These are phyloP conservation scores for Colletotrichum trifolii DNA, from an alignment of 2,329 filamentous ascomycete genomes.

Conservation along the genomic window DNA sequence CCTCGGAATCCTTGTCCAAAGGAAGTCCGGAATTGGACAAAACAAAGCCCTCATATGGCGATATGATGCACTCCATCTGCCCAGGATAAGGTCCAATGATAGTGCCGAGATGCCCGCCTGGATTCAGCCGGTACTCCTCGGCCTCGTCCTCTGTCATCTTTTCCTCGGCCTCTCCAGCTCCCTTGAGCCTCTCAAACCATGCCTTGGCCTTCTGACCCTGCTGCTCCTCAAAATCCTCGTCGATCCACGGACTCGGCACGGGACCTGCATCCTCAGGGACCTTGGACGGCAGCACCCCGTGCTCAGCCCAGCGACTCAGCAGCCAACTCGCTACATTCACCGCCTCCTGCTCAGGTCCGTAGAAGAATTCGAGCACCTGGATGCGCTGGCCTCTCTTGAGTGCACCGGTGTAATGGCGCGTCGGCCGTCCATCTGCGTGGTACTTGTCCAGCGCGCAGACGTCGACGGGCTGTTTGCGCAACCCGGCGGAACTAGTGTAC, in stretches of 20 bases:
- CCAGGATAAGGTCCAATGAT: constrained; percentile 46
- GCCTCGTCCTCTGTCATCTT: constrained; percentile 41
- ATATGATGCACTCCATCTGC: constrained; percentile 46
- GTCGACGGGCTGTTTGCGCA: constrained; percentile 34
- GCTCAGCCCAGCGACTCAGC: constrained; percentile 46
- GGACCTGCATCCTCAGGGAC: constrained; percentile 13
- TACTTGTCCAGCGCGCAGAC: constrained; percentile 29
- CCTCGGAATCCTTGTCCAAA: constrained; percentile 39
- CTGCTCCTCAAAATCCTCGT: constrained; percentile 27
- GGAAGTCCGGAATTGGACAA: constrained; percentile 46
- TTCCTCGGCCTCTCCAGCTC: neutral
- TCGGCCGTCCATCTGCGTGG: constrained; percentile 39
- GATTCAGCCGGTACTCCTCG: constrained; percentile 42
- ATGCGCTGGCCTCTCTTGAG: constrained; percentile 42
- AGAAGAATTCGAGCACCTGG: constrained; percentile 41
- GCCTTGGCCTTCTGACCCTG: constrained; percentile 21
- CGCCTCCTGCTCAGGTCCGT: constrained; percentile 38
- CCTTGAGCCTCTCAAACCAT: constrained; percentile 34
- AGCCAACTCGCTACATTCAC: constrained; percentile 38
- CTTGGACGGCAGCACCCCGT: constrained; percentile 44
- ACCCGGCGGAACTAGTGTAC: constrained; percentile 41
- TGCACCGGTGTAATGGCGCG: constrained; percentile 51
- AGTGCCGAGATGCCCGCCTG: constrained; percentile 44
- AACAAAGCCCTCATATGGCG: constrained; percentile 40
- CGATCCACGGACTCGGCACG: constrained; percentile 38